Evolutionary conservation across 495 filamentous ascomycete genomes (phyloP), one percentile per base, ranked within the genome.

Genomic region (Penicillium arizonense): DNA sequence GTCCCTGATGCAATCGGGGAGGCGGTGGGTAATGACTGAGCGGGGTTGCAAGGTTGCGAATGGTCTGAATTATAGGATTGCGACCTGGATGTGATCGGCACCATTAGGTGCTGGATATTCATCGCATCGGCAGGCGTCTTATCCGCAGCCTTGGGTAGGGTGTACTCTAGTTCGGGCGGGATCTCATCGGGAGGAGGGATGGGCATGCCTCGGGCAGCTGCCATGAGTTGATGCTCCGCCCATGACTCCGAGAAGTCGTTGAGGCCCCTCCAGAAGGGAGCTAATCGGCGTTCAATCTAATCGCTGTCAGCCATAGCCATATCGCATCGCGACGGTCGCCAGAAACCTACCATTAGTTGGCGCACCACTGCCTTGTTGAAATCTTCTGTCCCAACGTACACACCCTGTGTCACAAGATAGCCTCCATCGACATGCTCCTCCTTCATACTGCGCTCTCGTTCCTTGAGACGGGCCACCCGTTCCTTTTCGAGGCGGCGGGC

Each of bases 341-440:
- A 36, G 9, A 20, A 36, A 39, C 78, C 59, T 77, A 96, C 91
- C 86, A 96, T 94, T 54, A 98, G 75, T 66, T 96, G 93, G 59
- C 95, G 83, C 37, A 97, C 94, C 28, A 92, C 78, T 36, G 77
- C 75, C 65, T 97, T 97, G 72, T 85, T 96, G 64, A 91, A 98
- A 68, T 98, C 94, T 68, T 98, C 94, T 14, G 84, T 76, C 3
- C 93, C 89, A 6, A 88, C 91, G 64, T 98, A 98, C 35, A 91
- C 87, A 21, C 94, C 94, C 68, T 96, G 85, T 0, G 94, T 98
- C 35, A 97, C 94, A 26, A 97, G 72, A 73, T 88, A 97, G 26
- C 94, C 94, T 28, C 94, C 94, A 75, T 97, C 94, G 26, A 96
- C 87, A 69, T 90, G 82, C 60, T 97, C 94, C 58, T 97, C 93